phyloP scores from a whole-genome alignment of 768 basidiomycete genomes.

The Leucosporidium yakuticum region DNA sequence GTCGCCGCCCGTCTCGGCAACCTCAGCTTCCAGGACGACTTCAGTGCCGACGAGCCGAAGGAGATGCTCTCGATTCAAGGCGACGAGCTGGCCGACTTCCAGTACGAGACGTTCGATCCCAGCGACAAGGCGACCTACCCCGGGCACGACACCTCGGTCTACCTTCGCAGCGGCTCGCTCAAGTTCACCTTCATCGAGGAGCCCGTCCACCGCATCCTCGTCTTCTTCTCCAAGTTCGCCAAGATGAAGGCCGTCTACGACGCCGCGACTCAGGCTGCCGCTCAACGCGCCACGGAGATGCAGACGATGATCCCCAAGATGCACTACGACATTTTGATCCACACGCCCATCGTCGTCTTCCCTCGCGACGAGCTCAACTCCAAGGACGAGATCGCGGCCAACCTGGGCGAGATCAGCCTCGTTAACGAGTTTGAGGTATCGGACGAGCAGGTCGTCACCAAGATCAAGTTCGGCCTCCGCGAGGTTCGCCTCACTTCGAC shows the following conservation, averaged over 20 bases:
- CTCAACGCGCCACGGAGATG: conserved; percentile 86
- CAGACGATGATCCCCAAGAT: conserved; percentile 57
- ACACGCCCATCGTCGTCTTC: conserved; percentile 84
- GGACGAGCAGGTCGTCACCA: conserved; percentile 53
- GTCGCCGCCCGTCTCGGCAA: conserved; percentile 77
- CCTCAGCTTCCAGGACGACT: conserved; percentile 65
- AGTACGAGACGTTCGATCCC: conserved; percentile 84
- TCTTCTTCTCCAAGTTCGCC: conserved; percentile 76
- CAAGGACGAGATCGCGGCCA: conserved; percentile 65
- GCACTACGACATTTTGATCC: conserved; percentile 84
- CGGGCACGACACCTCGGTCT: conserved; percentile 76
- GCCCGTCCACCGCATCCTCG: conserved; percentile 80
- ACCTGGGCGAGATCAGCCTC: conserved; percentile 82
- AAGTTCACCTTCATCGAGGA: conserved; percentile 81
- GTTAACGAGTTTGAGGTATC: conserved; percentile 57
- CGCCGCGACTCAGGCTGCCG: conserved; percentile 84
- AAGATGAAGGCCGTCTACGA: conserved; percentile 91
- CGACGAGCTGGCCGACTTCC: conserved; percentile 85
- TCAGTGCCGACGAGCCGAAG: conserved; percentile 51
- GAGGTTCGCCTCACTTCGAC: conserved; percentile 79
- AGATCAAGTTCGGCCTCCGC: conserved; percentile 64
- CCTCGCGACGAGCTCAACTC: conserved; percentile 56
- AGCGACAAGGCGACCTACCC: conserved; percentile 58
- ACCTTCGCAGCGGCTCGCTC: conserved; percentile 79
- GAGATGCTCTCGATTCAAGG: conserved; percentile 93